Conservation (phyloP, 805 yeast genomes). For the Kazachstania africana region DNA sequence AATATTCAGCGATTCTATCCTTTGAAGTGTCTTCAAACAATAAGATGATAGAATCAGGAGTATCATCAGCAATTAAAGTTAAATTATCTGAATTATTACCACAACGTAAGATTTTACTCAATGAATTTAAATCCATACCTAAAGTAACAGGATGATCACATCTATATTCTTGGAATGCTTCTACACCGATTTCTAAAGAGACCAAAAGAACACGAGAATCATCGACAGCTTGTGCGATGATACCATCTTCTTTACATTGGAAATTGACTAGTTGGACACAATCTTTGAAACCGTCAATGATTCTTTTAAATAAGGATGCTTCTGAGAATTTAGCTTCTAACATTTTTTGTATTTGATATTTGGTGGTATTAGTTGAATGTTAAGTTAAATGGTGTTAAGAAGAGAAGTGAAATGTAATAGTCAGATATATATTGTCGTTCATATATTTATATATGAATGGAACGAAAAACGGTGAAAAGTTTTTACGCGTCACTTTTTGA, state of each 20-base stretch:
- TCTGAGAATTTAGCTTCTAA: slow-evolving; percentile 94
- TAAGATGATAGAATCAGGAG: slow-evolving; percentile 67
- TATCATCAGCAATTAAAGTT: slow-evolving; percentile 81
- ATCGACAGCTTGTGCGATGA: slow-evolving; percentile 94
- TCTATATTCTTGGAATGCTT: slow-evolving; percentile 84
- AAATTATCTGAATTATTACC: slow-evolving; percentile 84
- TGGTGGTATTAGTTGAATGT: background rate
- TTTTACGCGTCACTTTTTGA: background rate
- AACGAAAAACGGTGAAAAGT: background rate
- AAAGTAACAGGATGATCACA: slow-evolving; percentile 89
- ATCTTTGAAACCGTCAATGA: slow-evolving; percentile 89
- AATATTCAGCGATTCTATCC: slow-evolving; percentile 87
- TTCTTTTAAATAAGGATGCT: slow-evolving; percentile 82
- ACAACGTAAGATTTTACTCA: slow-evolving; percentile 78
- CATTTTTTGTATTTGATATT: slow-evolving; percentile 35
- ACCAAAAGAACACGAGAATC: slow-evolving; percentile 92
- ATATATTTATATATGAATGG: too few species aligned
- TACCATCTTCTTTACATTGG: slow-evolving; percentile 91
- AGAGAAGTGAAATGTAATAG: background rate
- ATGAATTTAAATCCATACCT: slow-evolving; percentile 82
- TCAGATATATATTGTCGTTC: too few species aligned
- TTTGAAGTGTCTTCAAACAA: slow-evolving; percentile 84
- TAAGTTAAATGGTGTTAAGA: background rate
- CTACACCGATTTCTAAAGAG: slow-evolving; percentile 74
- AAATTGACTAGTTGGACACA: slow-evolving; percentile 92